Percentiles rank a stretch among this genome's conserved stretches.
These are phyloP conservation scores for Filosporella fistucella DNA, from an alignment of 495 filamentous ascomycete genomes.

Conservation along the genomic window DNA sequence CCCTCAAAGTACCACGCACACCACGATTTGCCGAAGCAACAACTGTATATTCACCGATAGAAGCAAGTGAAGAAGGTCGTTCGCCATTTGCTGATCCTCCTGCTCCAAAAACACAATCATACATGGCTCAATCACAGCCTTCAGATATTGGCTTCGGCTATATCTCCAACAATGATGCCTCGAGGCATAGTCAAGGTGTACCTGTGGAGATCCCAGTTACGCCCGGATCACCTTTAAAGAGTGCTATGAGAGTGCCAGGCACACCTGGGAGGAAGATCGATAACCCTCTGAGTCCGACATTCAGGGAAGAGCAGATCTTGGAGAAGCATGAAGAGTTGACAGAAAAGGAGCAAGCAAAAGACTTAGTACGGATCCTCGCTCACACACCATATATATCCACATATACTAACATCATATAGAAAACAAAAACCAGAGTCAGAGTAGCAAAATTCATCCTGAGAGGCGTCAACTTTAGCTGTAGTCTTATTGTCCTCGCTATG, in stretches of 20 bases:
- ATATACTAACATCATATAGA: conserved; percentile 45
- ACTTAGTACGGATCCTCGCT: conserved; percentile 68
- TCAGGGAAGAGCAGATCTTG: conserved; percentile 75
- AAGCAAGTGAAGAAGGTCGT: conserved; percentile 38
- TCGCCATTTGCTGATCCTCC: conserved; percentile 70
- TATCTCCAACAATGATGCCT: conserved; percentile 54
- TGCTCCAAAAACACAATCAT: conserved; percentile 44
- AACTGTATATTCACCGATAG: conserved; percentile 79
- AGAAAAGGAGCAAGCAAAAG: conserved; percentile 75
- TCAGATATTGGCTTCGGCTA: conserved; percentile 93
- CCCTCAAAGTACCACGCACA: conserved; percentile 65
- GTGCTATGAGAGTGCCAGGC: conserved; percentile 79
- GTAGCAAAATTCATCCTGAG: conserved; percentile 92
- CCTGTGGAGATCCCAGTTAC: conserved; percentile 49
- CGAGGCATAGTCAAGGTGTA: conserved; percentile 35
- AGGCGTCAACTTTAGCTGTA: conserved; percentile 93
- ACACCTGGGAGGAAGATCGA: conserved; percentile 61
- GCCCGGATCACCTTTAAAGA: conserved; percentile 75
- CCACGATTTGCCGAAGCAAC: conserved; percentile 91
- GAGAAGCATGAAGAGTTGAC: conserved; percentile 75
- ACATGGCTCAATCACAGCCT: conserved; percentile 58
- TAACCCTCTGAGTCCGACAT: conserved; percentile 80
- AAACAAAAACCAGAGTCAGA: conserved; percentile 87
- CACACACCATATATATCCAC: neutral
- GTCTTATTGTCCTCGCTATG: conserved; percentile 88